Evolutionary conservation across 2,329 filamentous ascomycete genomes (phyloP).

Genomic region (Colletotrichum cuscutae): DNA sequence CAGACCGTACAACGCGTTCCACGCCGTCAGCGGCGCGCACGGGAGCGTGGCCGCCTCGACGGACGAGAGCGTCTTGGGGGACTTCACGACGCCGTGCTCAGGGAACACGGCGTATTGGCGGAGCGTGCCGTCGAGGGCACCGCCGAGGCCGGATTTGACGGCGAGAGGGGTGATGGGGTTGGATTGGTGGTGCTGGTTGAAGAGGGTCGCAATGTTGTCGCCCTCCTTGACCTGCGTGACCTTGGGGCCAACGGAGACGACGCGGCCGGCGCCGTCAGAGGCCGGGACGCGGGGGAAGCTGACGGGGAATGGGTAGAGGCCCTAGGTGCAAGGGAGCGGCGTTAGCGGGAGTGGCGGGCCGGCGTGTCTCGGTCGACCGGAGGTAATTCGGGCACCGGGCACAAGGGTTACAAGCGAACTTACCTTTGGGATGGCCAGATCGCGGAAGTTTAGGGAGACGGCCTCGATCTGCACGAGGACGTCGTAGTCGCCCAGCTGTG

Average conservation of each 20-base stretch:
- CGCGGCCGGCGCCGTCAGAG: constrained; percentile 64
- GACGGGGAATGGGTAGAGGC: constrained; percentile 57
- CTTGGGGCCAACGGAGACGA: constrained; percentile 61
- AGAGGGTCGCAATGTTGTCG: constrained; percentile 69
- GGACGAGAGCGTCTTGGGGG: constrained; percentile 65
- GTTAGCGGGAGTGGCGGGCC: constrained; percentile 10
- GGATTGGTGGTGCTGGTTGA: constrained; percentile 65
- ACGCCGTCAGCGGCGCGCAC: constrained; percentile 72
- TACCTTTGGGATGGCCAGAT: constrained; percentile 59
- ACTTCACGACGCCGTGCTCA: constrained; percentile 73
- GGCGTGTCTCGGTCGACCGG: background rate
- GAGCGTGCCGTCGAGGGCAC: constrained; percentile 73
- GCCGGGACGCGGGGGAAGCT: constrained; percentile 57
- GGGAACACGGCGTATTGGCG: constrained; percentile 75
- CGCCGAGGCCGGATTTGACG: constrained; percentile 70
- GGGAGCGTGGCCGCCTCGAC: constrained; percentile 66
- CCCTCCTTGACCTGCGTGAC: constrained; percentile 61
- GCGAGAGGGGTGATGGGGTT: constrained; percentile 50
- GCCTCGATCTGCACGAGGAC: constrained; percentile 74
- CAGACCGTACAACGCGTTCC: constrained; percentile 73
- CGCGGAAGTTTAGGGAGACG: constrained; percentile 65
- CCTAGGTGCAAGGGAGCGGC: constrained; percentile 39
- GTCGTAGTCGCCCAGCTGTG: constrained; percentile 74
- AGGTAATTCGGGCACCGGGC: background rate
- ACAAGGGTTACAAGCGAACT: background rate